These are phyloP conservation scores for Onygena corvina DNA, from an alignment of 2,329 filamentous ascomycete species.

Conservation along the genomic window DNA sequence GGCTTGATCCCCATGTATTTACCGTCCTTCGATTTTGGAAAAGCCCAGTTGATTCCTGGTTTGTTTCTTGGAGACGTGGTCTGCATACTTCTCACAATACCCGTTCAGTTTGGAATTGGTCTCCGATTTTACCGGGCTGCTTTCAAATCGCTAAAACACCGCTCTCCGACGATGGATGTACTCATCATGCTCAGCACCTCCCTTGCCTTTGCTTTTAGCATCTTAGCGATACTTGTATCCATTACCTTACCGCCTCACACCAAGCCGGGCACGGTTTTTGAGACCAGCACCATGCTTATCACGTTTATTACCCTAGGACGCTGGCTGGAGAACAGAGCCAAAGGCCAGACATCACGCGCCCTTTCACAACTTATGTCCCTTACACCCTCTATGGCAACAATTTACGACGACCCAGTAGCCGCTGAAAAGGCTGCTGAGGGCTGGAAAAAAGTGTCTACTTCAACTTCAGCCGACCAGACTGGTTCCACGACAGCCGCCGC, in stretches of 20 bases:
- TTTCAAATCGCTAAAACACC: constrained; percentile 84
- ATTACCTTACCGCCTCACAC: constrained; percentile 62
- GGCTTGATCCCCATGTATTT: constrained; percentile 89
- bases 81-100: constrained; percentile 73
- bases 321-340: constrained; percentile 86
- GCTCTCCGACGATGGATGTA: constrained; percentile 94
- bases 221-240: constrained; percentile 75
- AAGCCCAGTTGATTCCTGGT: constrained; percentile 53
- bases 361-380: constrained; percentile 90
- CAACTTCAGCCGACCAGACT: constrained; percentile 13
- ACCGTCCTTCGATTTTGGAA: constrained; percentile 64
- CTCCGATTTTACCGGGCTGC: constrained; percentile 86
- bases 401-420: constrained; percentile 88
- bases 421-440: constrained; percentile 78
- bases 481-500: constrained; percentile 13
- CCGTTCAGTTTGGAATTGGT: constrained; percentile 92
- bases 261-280: constrained; percentile 79
- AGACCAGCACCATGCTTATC: constrained; percentile 96
- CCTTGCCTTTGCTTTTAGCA: constrained; percentile 90
- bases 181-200: constrained; percentile 88
- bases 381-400: constrained; percentile 90
- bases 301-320: constrained; percentile 87
- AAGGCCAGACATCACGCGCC: constrained; percentile 90
- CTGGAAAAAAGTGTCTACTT: constrained; percentile 41
- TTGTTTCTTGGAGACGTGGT: constrained; percentile 80